phyloP scores from a whole-genome alignment of 108 stramenopile species.

The Stephanodiscus minutulus region DNA sequence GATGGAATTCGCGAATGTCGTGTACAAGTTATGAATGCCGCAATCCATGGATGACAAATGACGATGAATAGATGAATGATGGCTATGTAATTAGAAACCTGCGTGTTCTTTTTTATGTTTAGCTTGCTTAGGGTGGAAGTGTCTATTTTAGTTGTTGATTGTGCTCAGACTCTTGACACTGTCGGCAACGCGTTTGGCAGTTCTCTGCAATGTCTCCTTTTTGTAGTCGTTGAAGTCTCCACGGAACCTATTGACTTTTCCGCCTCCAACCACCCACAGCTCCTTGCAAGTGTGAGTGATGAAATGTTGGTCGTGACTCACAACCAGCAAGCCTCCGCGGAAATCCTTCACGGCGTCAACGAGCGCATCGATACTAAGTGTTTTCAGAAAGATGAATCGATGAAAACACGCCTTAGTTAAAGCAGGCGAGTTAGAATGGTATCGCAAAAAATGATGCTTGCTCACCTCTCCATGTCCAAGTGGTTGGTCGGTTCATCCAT shows the following conservation, averaged over 20 bases:
- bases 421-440: too few relatives aligned
- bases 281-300: conserved; percentile 79
- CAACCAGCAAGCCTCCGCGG: conserved; percentile 90
- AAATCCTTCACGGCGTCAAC: conserved; percentile 87
- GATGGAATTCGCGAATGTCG: not conserved
- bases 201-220: conserved; percentile 69
- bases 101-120: too few relatives aligned
- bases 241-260: conserved; percentile 68
- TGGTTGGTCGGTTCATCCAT: conserved; percentile 95
- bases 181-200: conserved; percentile 79
- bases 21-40: not conserved
- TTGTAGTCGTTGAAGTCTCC: conserved; percentile 89
- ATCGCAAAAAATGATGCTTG: too few relatives aligned
- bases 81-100: too few relatives aligned
- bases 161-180: conserved; percentile 75
- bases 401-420: too few relatives aligned
- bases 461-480: conserved; percentile 86
- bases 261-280: conserved; percentile 85
- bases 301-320: conserved; percentile 95
- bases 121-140: too few relatives aligned
- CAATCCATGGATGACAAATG: too few relatives aligned
- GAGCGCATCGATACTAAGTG: conserved; percentile 89
- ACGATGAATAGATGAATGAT: not conserved
- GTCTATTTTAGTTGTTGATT: conserved; percentile 50
- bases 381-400: too few relatives aligned